These are phyloP conservation scores for Nicotiana undulata DNA, from an alignment of 257 asterid species.

Conservation along the genomic window DNA sequence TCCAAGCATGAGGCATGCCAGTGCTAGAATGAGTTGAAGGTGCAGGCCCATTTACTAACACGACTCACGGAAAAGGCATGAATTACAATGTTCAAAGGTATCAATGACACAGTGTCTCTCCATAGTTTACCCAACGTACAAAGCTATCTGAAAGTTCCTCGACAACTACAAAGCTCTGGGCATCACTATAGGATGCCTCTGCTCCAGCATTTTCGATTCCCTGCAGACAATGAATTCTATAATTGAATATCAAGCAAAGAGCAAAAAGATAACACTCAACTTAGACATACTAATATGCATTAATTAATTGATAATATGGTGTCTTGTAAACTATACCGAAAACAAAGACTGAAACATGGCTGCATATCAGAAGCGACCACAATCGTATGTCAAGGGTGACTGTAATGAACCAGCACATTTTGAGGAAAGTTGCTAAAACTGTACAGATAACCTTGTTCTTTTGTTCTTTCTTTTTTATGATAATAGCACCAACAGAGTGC, in stretches of 20 bases:
- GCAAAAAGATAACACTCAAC: background rate
- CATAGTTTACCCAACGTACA: slow-evolving; percentile 68
- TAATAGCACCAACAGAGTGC: background rate
- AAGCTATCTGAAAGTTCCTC: slow-evolving; percentile 88
- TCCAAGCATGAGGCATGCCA: slow-evolving; percentile 3
- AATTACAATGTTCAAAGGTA: slow-evolving; percentile 2
- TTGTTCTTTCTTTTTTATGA: background rate
- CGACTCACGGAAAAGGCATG: slow-evolving; percentile 9
- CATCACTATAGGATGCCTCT: slow-evolving; percentile 36
- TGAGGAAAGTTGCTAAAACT: background rate
- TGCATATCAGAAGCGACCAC: background rate
- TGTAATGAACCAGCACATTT: background rate
- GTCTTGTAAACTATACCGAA: background rate
- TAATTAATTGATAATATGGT: background rate
- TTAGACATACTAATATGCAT: background rate
- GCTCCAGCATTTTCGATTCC: slow-evolving; percentile 43
- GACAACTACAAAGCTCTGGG: slow-evolving; percentile 39
- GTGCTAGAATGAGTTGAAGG: slow-evolving; percentile 3
- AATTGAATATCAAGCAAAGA: background rate
- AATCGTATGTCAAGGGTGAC: background rate
- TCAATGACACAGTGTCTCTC: slow-evolving; percentile 74
- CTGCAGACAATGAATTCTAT: slow-evolving; percentile 25
- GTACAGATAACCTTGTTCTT: background rate
- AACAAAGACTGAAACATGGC: background rate
- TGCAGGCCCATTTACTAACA: slow-evolving; percentile 10